Evolutionary conservation across 2,329 filamentous ascomycete genomes (phyloP), one percentile per base, ranked within the genome.

Genomic region (Falciphora oryzae): DNA sequence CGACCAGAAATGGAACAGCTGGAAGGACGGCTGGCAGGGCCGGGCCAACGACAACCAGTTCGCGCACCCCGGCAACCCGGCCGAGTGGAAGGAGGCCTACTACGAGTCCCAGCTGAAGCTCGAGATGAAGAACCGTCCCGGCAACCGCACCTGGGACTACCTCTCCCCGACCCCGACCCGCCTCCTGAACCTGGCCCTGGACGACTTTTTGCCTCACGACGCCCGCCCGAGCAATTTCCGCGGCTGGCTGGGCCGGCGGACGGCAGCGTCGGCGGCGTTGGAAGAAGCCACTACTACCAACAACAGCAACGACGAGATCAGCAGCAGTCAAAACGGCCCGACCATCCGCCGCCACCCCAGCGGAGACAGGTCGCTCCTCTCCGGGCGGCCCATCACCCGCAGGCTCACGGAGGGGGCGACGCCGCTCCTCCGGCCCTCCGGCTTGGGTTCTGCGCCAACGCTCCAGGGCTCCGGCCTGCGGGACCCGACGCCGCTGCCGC

Each of bases 161-260:
- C 75, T 84, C 59, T 81, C 83, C 44, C 84, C 87, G 0, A 87
- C 84, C 64, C 83, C 81, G 32, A 89, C 87, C 0, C 80, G 88
- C 75, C 85, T 91, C 59, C 83, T 96, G 60, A 80, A 82, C 68
- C 78, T 86, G 35, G 83, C 87, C 11, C 81, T 94, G 1, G 66
- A 68, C 65, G 64, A 71, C 71, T 50, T 66, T 68, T 60, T 73
- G 64, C 71, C 72, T 1, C 25, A 67, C 2, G 53, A 56, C 6
- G 64, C 61, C 28, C 4, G 58, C 59, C n/a, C 62, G 14, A n/a
- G 22, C 31, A 44, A 25, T 62, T 66, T 35, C 5, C 22, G 4
- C 61, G 61, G 31, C 61, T 63, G 18, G 18, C 60, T 31, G 16
- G 63, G 44, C 8, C 44, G 44, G 18, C 44, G 44, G 18, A 22